phyloP scores from a whole-genome alignment of 192 early-diverging fungal genomes.

The Rhizoclosmatium sp. region DNA sequence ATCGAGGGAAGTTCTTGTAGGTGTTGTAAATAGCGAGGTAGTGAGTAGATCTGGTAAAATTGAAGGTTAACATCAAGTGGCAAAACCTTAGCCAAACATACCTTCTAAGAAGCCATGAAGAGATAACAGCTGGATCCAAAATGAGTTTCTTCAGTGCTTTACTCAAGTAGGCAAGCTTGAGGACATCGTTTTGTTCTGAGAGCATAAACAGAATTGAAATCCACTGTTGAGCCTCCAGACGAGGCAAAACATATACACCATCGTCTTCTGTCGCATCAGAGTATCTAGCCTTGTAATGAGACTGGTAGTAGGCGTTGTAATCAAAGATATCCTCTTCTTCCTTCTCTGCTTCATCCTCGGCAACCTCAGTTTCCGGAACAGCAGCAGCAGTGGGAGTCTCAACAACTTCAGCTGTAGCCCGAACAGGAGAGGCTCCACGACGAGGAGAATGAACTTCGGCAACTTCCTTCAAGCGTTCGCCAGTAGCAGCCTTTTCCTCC shows the following conservation, averaged over 20 bases:
- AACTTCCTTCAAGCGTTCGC: not conserved
- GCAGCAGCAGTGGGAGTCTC: not conserved
- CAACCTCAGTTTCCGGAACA: not conserved
- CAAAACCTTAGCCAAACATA: not conserved
- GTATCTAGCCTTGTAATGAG: no score
- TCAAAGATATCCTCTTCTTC: not conserved
- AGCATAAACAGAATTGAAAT: constrained; percentile 25
- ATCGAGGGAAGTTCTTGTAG: constrained; percentile 14
- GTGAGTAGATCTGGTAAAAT: constrained; percentile 30
- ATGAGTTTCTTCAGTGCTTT: constrained; percentile 15
- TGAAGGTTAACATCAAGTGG: not conserved
- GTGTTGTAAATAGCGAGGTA: constrained; percentile 36
- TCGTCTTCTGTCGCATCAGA: not conserved
- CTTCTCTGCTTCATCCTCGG: not conserved
- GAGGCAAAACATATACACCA: not conserved
- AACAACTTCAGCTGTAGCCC: not conserved
- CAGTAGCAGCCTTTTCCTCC: not conserved
- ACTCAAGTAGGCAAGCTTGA: constrained; percentile 1
- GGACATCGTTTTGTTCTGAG: constrained; percentile 18
- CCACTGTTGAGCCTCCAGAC: constrained; percentile 18
- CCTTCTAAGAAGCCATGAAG: constrained; percentile 35
- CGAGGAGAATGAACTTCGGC: not conserved
- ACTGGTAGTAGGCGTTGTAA: not conserved
- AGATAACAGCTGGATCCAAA: constrained; percentile 31
- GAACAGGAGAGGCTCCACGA: not conserved